Evolutionary conservation across 2,329 filamentous ascomycete genomes (phyloP), one percentile per base, ranked within the genome.

Genomic region (Fusarium musae): DNA sequence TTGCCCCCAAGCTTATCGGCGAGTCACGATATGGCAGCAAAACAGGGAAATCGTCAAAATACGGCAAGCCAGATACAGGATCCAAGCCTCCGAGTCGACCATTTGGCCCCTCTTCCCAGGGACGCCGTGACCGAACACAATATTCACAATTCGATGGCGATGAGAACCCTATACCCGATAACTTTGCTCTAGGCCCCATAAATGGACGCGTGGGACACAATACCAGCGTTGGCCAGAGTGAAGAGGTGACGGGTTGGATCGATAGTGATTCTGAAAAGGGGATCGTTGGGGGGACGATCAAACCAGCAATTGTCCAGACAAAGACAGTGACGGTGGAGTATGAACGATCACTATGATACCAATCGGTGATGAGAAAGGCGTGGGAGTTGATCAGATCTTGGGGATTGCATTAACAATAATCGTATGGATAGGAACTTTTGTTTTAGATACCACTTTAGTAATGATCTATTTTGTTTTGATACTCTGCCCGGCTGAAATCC

Each of bases 1-100:
- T 84, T 16, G 79, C 82, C 0, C 82, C 82, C 4, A 78, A 70
- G 9, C 58, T 82, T 30, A 76, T 83, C 23, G 78, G 79, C 32
- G 73, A 76, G 52, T 77, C 75, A 50, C 59, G 62, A 30, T 77
- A 77, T 13, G 75, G 75, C 28, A 77, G 75, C 63, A 77, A 77
- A 28, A 60, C 74, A 26, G 62, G 66, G 7, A 53, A 67, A 36
- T 63, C 63, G 11, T 66, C 66, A 9, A 72, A 69, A n/a, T 74
- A 75, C 21, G 70, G 66, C n/a, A 70, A 72, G 46, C 60, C 74
- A 26, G 61, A 40, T 30, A 66, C 57, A 19, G 53, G 62, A 30
- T 68, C 75, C 23, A 73, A 72, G 11, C 65, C 42, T 15, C 63
- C 69, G 0, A 66, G 37, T 9, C 66, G 67, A 43, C 34, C 47